Base-by-base conservation (phyloP, 2,329 filamentous ascomycete genomes). In the Aaosphaeria arxii region DNA sequence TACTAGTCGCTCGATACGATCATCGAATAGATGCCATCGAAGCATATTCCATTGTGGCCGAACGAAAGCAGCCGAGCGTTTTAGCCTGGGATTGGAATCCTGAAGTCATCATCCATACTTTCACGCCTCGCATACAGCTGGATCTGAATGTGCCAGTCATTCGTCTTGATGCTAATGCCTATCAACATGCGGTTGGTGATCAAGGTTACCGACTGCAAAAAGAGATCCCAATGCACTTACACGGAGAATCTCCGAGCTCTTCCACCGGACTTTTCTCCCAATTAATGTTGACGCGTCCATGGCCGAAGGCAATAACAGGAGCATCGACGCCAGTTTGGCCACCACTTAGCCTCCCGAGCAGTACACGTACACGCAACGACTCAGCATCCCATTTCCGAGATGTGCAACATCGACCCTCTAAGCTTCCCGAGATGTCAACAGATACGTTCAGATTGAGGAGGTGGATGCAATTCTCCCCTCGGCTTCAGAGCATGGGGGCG, bases 1-100 rank as follows among this genome's bases (percentile, higher is more conserved):
- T 96, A 39, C 78, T 95, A 29, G 63, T 96, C 36, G 79, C 81
- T n/a, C 84, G 88, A 9, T 96, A 91, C 62, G 84, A 96, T 63
- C 80, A 84, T 41, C 73, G 81, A 4, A 77, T 82, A 40, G 87
- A 86, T 11, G 85, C 84, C 57, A 95, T 96, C 47, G 88, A 94
- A 70, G 90, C 83, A 3, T 90, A 91, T 64, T 81, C 86, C 11
- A 73, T 96, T 11, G 74, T 91, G 4, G 89, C 88, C 1, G 80
- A 84, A 45, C 78, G 84, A 45, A 74, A 73, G 1, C 67, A 72
- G 28, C 77, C 81, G 5, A 74, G 74, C 2, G 78, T 84, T 44
- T 74, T 84, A 51, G 70, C 77, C 4, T 95, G 88, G 88, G 72
- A 81, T 42, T 79, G 78, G 50, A 80, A 91, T 49, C 72, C 72